These are phyloP conservation scores for Alternaria dauci DNA, from an alignment of 2,329 filamentous ascomycete genomes.

Conservation along the genomic window DNA sequence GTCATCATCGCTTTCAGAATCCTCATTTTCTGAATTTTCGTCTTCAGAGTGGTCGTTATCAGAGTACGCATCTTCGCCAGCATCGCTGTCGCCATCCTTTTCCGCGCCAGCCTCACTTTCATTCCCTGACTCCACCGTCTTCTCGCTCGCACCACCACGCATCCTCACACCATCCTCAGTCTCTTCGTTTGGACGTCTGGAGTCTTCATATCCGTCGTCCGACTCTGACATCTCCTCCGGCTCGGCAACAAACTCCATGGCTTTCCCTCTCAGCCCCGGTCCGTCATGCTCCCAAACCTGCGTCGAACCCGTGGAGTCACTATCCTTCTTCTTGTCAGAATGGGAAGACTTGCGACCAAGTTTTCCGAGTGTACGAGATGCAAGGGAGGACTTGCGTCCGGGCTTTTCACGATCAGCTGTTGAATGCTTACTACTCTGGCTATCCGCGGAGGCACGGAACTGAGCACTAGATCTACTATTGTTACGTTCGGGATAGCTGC, in stretches of 20 bases:
- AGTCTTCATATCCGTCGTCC: not conserved
- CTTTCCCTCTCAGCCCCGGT: not conserved
- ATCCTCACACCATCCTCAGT: not conserved
- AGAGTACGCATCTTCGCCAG: not conserved
- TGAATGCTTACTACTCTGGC: not conserved
- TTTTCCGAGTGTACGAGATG: not conserved
- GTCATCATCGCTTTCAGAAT: not conserved
- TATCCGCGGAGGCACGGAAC: not conserved
- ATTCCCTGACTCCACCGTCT: not conserved
- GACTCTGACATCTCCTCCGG: not conserved
- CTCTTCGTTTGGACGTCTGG: not conserved
- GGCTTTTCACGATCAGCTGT: not conserved
- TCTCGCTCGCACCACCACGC: not conserved
- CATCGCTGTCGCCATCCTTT: not conserved
- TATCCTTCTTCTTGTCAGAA: not conserved
- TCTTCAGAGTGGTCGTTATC: not conserved
- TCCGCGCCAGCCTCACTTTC: not conserved
- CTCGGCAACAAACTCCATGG: not conserved
- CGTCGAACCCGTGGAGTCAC: not conserved
- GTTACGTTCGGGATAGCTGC: not conserved
- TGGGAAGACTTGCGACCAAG: not conserved
- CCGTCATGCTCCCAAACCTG: not conserved
- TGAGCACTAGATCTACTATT: not conserved
- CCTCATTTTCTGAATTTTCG: not conserved
- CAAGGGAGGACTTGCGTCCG: not conserved